Conservation (phyloP, 129 eudicot species). For the Arctium minus region DNA sequence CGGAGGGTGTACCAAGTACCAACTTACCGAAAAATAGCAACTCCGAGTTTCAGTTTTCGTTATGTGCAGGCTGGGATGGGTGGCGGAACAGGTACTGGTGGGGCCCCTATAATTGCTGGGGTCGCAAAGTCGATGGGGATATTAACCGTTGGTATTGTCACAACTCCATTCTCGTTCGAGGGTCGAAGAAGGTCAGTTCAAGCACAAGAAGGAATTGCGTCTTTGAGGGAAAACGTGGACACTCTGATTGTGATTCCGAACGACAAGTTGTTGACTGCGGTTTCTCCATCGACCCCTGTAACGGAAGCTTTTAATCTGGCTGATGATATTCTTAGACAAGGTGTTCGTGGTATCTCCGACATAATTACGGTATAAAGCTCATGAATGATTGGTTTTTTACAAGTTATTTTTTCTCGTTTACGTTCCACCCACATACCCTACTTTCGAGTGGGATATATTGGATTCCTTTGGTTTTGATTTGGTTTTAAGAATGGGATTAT, state of each 20-base stretch:
- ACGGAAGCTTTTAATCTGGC: constrained; percentile 96
- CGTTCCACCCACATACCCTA: too few species aligned
- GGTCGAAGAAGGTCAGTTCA: constrained; percentile 89
- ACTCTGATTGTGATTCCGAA: constrained; percentile 91
- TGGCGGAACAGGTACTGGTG: constrained; percentile 99
- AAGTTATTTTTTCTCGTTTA: not conserved
- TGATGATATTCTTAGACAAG: constrained; percentile 97
- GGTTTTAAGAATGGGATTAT: not conserved
- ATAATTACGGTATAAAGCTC: constrained; percentile 69
- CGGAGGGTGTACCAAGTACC: too few species aligned
- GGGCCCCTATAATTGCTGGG: constrained; percentile 91
- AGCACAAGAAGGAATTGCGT: constrained; percentile 99
- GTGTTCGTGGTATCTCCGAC: constrained; percentile 96
- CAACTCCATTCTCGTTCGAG: constrained; percentile 92
- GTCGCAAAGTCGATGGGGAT: constrained; percentile 92
- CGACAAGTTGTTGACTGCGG: constrained; percentile 90
- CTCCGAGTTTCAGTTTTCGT: not conserved
- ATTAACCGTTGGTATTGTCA: constrained; percentile 89
- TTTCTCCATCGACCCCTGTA: constrained; percentile 88
- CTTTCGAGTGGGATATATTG: too few species aligned
- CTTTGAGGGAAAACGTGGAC: constrained; percentile 91
- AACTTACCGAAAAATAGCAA: too few species aligned
- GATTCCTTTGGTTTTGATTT: too few species aligned
- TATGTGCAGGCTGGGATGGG: constrained; percentile 97
- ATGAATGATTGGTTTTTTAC: not conserved